Percentiles rank a stretch among this genome's conserved stretches.
Conservation (phyloP, 768 basidiomycete genomes). For the Phaffia australis region DNA sequence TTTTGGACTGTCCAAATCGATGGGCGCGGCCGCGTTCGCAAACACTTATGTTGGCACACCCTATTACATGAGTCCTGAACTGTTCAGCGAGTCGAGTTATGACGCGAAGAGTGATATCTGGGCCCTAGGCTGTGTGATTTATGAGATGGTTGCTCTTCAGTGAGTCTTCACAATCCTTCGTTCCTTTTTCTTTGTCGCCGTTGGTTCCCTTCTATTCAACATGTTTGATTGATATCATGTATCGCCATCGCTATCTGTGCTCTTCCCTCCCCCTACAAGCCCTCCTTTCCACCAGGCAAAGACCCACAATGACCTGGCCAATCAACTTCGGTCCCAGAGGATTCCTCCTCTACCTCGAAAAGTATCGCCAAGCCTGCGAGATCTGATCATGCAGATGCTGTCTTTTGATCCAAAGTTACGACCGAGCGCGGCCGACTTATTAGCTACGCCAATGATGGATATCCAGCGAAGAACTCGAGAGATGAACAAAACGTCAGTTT, state of each 20-base stretch:
- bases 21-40: constrained; percentile 76
- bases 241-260: background rate
- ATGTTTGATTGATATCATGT: background rate
- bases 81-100: constrained; percentile 94
- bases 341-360: constrained; percentile 67
- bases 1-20: constrained; percentile 88
- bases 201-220: too few species aligned
- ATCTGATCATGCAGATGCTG: constrained; percentile 23
- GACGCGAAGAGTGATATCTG: constrained; percentile 98
- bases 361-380: constrained; percentile 19
- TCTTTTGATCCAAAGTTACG: constrained; percentile 16
- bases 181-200: background rate
- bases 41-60: constrained; percentile 98
- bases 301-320: constrained; percentile 74
- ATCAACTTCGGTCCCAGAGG: constrained; percentile 69
- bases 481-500: constrained; percentile 5
- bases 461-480: constrained; percentile 9
- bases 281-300: constrained; percentile 90
- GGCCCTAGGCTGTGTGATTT: constrained; percentile 93
- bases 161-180: constrained; percentile 29
- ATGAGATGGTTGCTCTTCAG: constrained; percentile 86
- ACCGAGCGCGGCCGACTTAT: constrained; percentile 21
- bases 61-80: constrained; percentile 98
- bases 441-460: constrained; percentile 16
- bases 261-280: constrained; percentile 23